These are phyloP conservation scores for Mycena metata DNA, from an alignment of 768 basidiomycete species.

Conservation along the genomic window DNA sequence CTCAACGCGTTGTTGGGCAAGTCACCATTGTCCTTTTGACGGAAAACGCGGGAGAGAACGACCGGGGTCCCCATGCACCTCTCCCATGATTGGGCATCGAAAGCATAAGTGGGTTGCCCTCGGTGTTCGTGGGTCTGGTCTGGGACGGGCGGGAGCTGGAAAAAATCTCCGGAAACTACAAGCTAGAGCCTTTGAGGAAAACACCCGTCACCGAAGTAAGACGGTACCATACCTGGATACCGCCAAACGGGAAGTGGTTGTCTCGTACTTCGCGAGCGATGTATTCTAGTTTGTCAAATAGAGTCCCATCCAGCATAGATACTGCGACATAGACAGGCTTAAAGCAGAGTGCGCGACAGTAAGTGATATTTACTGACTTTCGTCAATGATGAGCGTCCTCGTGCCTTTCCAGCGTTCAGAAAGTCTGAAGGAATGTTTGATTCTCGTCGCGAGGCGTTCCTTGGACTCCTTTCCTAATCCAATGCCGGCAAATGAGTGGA, in stretches of 20 bases:
- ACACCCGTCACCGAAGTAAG: slow-evolving; percentile 12
- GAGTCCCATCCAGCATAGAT: slow-evolving; percentile 79
- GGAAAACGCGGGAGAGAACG: slow-evolving; percentile 74
- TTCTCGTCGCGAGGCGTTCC: slow-evolving; percentile 55
- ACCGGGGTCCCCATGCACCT: slow-evolving; percentile 62
- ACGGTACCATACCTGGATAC: slow-evolving; percentile 66
- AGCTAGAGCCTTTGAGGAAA: slow-evolving; percentile 56
- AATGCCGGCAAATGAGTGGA: slow-evolving; percentile 78
- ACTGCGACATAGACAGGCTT: slow-evolving; percentile 51
- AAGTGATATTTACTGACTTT: slow-evolving; percentile 59
- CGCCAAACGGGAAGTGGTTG: slow-evolving; percentile 68
- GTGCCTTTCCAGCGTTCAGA: slow-evolving; percentile 65
- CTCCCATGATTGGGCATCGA: slow-evolving; percentile 74
- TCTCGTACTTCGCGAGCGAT: slow-evolving; percentile 59
- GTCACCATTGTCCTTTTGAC: slow-evolving; percentile 73
- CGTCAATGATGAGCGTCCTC: slow-evolving; percentile 76
- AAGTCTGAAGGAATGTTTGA: slow-evolving; percentile 39
- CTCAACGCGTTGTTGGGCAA: background rate
- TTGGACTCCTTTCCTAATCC: slow-evolving; percentile 67
- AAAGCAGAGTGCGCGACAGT: background rate
- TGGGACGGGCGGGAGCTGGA: slow-evolving; percentile 82
- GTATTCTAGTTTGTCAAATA: slow-evolving; percentile 78
- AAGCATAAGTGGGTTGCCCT: slow-evolving; percentile 70
- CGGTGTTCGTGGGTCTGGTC: slow-evolving; percentile 51
- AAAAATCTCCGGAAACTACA: slow-evolving; percentile 83